Evolutionary conservation across 2,329 filamentous ascomycete species (phyloP).

Genomic region (Diplodia mutila): DNA sequence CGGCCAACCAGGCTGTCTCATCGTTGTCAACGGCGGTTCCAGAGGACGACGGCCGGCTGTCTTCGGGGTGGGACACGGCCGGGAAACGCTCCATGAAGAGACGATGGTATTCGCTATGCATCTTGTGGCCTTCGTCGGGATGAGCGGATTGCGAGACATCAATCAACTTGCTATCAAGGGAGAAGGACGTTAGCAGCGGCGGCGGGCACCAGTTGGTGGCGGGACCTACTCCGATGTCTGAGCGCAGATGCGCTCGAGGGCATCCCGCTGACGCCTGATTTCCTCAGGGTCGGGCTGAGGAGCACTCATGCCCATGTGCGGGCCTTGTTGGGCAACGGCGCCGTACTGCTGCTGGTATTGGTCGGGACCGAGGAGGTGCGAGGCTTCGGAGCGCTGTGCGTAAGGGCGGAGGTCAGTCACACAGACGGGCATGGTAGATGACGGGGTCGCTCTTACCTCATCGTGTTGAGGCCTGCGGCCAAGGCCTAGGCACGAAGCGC

Average conservation of each 20-base stretch:
- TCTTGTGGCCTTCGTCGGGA: slow-evolving; percentile 43
- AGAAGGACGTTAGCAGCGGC: slow-evolving; percentile 26
- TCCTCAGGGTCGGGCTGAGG: slow-evolving; percentile 54
- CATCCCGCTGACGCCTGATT: slow-evolving; percentile 52
- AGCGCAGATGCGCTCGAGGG: slow-evolving; percentile 53
- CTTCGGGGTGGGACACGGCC: slow-evolving; percentile 5
- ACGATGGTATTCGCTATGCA: slow-evolving; percentile 44
- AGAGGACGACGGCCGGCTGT: slow-evolving; percentile 26
- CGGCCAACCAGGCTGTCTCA: slow-evolving; percentile 29
- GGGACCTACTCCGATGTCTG: slow-evolving; percentile 52
- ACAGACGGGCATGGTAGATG: not conserved
- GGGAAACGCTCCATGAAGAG: slow-evolving; percentile 49
- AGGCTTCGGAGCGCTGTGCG: slow-evolving; percentile 49
- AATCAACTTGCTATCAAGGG: slow-evolving; percentile 52
- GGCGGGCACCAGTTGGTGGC: not conserved
- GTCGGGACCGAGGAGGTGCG: slow-evolving; percentile 50
- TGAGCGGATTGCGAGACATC: slow-evolving; percentile 51
- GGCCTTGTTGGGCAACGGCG: slow-evolving; percentile 37
- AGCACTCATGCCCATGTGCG: slow-evolving; percentile 39
- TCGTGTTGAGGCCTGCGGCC: slow-evolving; percentile 48
- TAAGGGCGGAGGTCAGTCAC: slow-evolving; percentile 23
- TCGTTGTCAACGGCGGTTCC: slow-evolving; percentile 24
- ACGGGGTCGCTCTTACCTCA: slow-evolving; percentile 43
- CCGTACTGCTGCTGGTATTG: slow-evolving; percentile 52
- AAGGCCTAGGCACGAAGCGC: slow-evolving; percentile 53